Evolutionary conservation across 345 rosid genomes (phyloP).

Genomic region (Hevea brasiliensis): DNA sequence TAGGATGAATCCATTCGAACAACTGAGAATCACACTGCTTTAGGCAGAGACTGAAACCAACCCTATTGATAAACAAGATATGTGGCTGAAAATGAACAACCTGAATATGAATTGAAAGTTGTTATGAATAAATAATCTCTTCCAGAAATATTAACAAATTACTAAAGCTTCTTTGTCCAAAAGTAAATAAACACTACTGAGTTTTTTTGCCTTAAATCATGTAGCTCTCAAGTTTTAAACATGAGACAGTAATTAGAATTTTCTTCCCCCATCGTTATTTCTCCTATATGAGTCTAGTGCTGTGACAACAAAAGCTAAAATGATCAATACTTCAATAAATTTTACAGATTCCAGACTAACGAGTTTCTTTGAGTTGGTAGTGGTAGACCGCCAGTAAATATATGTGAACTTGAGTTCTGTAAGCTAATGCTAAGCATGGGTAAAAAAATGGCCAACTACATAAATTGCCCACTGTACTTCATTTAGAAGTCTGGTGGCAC

Average conservation of each 20-base stretch:
- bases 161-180: background rate
- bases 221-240: background rate
- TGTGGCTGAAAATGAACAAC: constrained; percentile 91
- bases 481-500: no score
- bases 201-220: background rate
- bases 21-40: constrained; percentile 82
- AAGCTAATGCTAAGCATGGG: background rate
- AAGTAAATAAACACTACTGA: background rate
- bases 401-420: background rate
- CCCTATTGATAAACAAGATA: constrained; percentile 78
- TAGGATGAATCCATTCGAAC: constrained; percentile 79
- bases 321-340: background rate
- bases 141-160: constrained; percentile 14
- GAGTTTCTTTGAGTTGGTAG: background rate
- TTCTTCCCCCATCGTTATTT: background rate
- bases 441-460: background rate
- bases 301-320: background rate
- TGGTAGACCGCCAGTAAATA: background rate
- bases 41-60: constrained; percentile 70
- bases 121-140: constrained; percentile 19
- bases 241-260: background rate
- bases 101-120: constrained; percentile 43
- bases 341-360: background rate
- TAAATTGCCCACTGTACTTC: no score
- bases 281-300: background rate